phyloP scores from a whole-genome alignment of 2,329 filamentous ascomycete genomes.

The Xylaria sp. region DNA sequence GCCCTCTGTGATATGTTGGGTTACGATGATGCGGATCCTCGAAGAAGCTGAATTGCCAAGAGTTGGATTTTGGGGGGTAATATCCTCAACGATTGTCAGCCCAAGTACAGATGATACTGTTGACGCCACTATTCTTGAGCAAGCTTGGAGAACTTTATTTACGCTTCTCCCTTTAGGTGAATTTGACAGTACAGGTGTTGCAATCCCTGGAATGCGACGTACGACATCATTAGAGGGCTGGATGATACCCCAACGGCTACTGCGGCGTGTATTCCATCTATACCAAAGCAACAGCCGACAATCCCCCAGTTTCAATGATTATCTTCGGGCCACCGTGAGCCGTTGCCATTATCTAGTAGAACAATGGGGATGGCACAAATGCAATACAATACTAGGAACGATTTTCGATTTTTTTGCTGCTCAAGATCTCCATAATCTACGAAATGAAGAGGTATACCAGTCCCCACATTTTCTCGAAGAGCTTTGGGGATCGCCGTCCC shows the following conservation, averaged over 20 bases:
- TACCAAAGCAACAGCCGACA: slow-evolving; percentile 63
- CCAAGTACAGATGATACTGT: slow-evolving; percentile 43
- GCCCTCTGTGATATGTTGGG: slow-evolving; percentile 60
- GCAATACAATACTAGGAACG: slow-evolving; percentile 61
- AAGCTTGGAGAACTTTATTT: slow-evolving; percentile 64
- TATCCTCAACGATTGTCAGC: slow-evolving; percentile 51
- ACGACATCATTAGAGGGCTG: slow-evolving; percentile 60
- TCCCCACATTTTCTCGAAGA: slow-evolving; percentile 67
- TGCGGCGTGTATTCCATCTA: slow-evolving; percentile 62
- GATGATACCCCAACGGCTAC: slow-evolving; percentile 60
- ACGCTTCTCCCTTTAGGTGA: slow-evolving; percentile 65
- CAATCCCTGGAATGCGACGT: slow-evolving; percentile 49
- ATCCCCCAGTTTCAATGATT: slow-evolving; percentile 67
- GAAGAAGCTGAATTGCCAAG: slow-evolving; percentile 56
- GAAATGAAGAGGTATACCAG: slow-evolving; percentile 66
- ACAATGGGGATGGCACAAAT: slow-evolving; percentile 69
- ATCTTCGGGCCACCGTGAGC: slow-evolving; percentile 63
- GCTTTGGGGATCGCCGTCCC: slow-evolving; percentile 52
- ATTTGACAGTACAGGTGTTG: slow-evolving; percentile 60
- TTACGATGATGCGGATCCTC: slow-evolving; percentile 60
- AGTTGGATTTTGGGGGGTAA: slow-evolving; percentile 65
- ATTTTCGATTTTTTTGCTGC: slow-evolving; percentile 73
- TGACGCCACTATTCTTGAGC: slow-evolving; percentile 58
- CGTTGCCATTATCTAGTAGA: slow-evolving; percentile 68
- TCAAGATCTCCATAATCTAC: slow-evolving; percentile 64